phyloP scores from a whole-genome alignment of 768 basidiomycete genomes.

The Amanita exitialis region DNA sequence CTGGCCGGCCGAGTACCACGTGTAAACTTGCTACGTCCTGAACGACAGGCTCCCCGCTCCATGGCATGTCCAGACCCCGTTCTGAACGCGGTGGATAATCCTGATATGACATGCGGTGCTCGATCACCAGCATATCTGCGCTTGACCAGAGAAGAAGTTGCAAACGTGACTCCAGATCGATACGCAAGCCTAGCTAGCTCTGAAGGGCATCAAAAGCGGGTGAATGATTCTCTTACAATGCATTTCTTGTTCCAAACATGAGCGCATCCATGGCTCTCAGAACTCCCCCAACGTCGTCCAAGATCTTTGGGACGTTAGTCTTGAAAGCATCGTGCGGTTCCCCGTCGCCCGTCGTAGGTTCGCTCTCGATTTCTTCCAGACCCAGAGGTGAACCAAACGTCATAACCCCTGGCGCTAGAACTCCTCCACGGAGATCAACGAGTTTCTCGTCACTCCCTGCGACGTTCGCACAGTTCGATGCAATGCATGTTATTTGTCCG shows the following conservation, averaged over 20 bases:
- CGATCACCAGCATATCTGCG: slow-evolving; percentile 28
- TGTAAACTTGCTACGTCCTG: slow-evolving; percentile 58
- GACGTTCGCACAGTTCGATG: slow-evolving; percentile 20
- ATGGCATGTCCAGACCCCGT: slow-evolving; percentile 49
- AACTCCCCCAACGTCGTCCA: slow-evolving; percentile 43
- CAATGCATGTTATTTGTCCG: slow-evolving; percentile 46
- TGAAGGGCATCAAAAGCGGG: neutral
- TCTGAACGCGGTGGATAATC: slow-evolving; percentile 53
- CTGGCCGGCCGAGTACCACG: slow-evolving; percentile 35
- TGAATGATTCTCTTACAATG: slow-evolving; percentile 40
- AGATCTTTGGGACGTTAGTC: slow-evolving; percentile 27
- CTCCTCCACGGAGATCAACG: slow-evolving; percentile 63
- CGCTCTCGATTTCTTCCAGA: slow-evolving; percentile 62
- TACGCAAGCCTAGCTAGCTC: slow-evolving; percentile 43
- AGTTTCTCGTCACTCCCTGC: slow-evolving; percentile 13
- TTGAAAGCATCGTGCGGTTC: slow-evolving; percentile 47
- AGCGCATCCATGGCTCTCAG: slow-evolving; percentile 62
- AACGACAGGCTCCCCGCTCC: slow-evolving; percentile 47
- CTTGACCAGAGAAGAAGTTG: slow-evolving; percentile 38
- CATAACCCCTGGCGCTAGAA: slow-evolving; percentile 57
- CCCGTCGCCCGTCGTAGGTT: slow-evolving; percentile 60
- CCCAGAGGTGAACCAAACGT: slow-evolving; percentile 63
- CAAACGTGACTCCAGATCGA: slow-evolving; percentile 55
- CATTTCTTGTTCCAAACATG: slow-evolving; percentile 62
- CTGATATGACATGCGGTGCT: slow-evolving; percentile 38